Conservation (phyloP, 2,329 filamentous ascomycete species). For the Orbilia ellipsospora region DNA sequence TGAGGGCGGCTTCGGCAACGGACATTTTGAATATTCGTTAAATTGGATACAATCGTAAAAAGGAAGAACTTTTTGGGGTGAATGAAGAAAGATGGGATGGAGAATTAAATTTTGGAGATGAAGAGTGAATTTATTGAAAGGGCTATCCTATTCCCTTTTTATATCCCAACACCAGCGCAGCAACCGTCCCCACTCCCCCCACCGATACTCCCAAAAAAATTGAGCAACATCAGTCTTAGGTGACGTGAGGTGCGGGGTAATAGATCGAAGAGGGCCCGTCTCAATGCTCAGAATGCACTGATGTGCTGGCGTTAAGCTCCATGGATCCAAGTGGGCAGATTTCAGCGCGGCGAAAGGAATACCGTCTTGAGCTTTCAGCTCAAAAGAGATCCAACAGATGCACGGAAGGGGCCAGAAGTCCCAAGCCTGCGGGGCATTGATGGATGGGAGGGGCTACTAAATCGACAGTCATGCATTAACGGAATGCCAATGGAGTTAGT, state of each 20-base stretch:
- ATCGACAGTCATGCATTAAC: slow-evolving; percentile 1
- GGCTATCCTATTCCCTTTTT: slow-evolving; percentile 3
- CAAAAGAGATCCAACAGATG: not conserved
- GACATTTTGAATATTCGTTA: slow-evolving; percentile 21
- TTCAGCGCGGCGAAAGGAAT: not conserved
- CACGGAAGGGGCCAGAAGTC: slow-evolving; percentile 4
- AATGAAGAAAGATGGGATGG: slow-evolving; percentile 8
- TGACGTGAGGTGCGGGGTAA: slow-evolving; percentile 54
- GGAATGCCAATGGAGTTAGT: not conserved
- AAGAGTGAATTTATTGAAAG: not conserved
- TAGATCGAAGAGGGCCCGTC: slow-evolving; percentile 9
- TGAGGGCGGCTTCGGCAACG: slow-evolving; percentile 6
- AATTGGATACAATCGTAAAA: not conserved
- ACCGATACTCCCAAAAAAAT: not conserved
- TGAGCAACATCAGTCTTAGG: slow-evolving; percentile 40
- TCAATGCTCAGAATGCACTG: slow-evolving; percentile 30
- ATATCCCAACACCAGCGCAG: slow-evolving; percentile 18
- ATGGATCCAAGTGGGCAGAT: slow-evolving; percentile 10
- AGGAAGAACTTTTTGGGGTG: not conserved
- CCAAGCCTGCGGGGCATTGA: slow-evolving; percentile 9
- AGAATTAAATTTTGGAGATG: not conserved
- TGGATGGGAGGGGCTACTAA: slow-evolving; percentile 14
- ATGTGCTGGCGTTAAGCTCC: slow-evolving; percentile 41
- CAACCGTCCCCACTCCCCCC: slow-evolving; percentile 13
- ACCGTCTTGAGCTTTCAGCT: not conserved